Percentiles rank a stretch among this genome's conserved stretches.
Evolutionary conservation across 768 basidiomycete species (phyloP).

Genomic region (Leccinellum rugosiceps): DNA sequence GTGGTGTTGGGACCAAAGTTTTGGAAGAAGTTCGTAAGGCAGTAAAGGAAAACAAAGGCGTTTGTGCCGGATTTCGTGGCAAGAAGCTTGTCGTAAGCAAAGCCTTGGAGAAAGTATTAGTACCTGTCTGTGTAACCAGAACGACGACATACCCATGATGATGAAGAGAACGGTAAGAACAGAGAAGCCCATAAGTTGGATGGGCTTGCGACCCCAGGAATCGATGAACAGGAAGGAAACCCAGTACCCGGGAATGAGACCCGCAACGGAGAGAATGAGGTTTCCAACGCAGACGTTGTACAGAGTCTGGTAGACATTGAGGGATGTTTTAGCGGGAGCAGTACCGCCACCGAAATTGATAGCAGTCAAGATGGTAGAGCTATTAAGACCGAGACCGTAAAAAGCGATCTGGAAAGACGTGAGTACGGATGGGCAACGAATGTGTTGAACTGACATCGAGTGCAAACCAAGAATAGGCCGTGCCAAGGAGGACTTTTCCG

Average conservation of each 20-base stretch:
- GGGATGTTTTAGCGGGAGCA: slow-evolving; percentile 25
- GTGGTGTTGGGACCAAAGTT: slow-evolving; percentile 84
- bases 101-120: slow-evolving; percentile 42
- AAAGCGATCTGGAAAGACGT: slow-evolving; percentile 61
- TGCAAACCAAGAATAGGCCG: slow-evolving; percentile 86
- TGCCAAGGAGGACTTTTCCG: slow-evolving; percentile 73
- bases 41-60: slow-evolving; percentile 81
- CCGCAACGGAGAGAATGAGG: slow-evolving; percentile 70
- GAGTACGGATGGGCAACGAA: not conserved
- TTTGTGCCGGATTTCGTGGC: slow-evolving; percentile 40
- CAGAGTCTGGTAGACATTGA: slow-evolving; percentile 53
- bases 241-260: slow-evolving; percentile 78
- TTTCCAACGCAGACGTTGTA: slow-evolving; percentile 71
- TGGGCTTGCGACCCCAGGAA: slow-evolving; percentile 75
- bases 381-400: slow-evolving; percentile 87
- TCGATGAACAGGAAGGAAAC: slow-evolving; percentile 63
- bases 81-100: slow-evolving; percentile 58
- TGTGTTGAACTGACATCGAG: slow-evolving; percentile 56
- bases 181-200: slow-evolving; percentile 76
- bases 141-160: slow-evolving; percentile 54
- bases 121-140: not conserved
- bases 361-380: slow-evolving; percentile 65
- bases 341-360: slow-evolving; percentile 59
- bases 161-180: slow-evolving; percentile 64
- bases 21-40: slow-evolving; percentile 87